Base-by-base conservation (phyloP, 768 basidiomycete genomes). In the Termitomyces sp. region DNA sequence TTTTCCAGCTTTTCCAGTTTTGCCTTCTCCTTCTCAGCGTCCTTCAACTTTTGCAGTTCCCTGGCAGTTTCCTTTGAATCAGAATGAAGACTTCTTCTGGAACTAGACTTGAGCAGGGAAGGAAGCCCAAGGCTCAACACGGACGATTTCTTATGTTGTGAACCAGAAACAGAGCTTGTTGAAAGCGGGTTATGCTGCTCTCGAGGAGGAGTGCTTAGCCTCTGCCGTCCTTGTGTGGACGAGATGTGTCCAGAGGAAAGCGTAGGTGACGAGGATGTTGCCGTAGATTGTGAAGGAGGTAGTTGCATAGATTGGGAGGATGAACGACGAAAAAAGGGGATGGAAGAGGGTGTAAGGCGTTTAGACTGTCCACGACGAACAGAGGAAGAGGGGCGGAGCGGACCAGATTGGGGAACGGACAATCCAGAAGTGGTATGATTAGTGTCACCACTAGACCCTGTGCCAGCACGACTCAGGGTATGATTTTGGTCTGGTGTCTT, bases 311-410 rank as follows among this genome's bases (percentile, higher is more conserved):
- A 91, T 67, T 93, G 90, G 7, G 94, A 95, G 27, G 91, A 91
- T 8, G 93, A 93, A 36, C 94, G 88, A 44, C 92, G 84, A 77
- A 96, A 95, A 74, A 96, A 96, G 2, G 94, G 94, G 58, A 96
- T 96, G 14, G 92, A 91, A 27, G 92, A 94, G 1, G 93, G 93
- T 1, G 94, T 95, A 46, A 94, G 82, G 58, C 94, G 87, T 70
- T 88, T 93, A 20, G 86, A 86, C 57, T 86, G 84, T 30, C 82
- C 81, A 40, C 87, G 84, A 53, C 86, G 83, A 43, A 87, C 71
- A 16, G 89, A 90, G 18, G 85, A 80, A 20, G 86, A 78, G 33
- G 91, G 91, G 64, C 89, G 92, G 24, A 90, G 81, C 20, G 90
- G 87, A 16, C 79, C 82, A 40, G 80, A 74, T 39, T 79, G 80